Conservation (phyloP, 1,139 yeast genomes). For the Zygoascus meyerae region DNA sequence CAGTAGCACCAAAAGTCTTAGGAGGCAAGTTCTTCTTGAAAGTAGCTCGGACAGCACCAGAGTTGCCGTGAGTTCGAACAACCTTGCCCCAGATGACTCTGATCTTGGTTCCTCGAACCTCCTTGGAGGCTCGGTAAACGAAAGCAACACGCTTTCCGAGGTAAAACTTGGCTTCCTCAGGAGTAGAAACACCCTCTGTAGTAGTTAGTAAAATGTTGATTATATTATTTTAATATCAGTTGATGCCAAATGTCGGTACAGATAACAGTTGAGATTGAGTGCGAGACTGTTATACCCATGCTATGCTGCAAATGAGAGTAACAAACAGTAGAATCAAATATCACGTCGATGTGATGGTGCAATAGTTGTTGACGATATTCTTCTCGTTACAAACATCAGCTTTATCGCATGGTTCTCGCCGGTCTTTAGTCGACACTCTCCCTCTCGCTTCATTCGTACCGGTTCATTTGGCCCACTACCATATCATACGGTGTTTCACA, state of each 20-base stretch:
- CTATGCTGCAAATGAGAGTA: too few species aligned
- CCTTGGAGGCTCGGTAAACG: slow-evolving; percentile 98
- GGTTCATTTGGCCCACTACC: not conserved
- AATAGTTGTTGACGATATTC: too few species aligned
- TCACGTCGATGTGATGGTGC: too few species aligned
- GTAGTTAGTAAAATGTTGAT: slow-evolving; percentile 10
- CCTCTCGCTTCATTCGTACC: not conserved
- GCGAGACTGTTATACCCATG: too few species aligned
- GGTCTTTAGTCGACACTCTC: not conserved
- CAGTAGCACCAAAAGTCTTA: slow-evolving; percentile 99
- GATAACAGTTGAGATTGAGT: too few species aligned
- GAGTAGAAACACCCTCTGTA: slow-evolving; percentile 72
- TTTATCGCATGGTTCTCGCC: too few species aligned
- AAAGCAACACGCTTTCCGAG: slow-evolving; percentile 99
- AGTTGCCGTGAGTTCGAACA: slow-evolving; percentile 98
- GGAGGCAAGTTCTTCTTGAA: slow-evolving; percentile 99
- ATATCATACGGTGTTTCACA: slow-evolving; percentile 9
- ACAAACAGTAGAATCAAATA: too few species aligned
- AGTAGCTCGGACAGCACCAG: slow-evolving; percentile 97
- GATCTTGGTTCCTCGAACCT: slow-evolving; percentile 96
- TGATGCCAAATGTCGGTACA: too few species aligned
- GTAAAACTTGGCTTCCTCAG: slow-evolving; percentile 97
- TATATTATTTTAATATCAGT: too few species aligned
- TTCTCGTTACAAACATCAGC: too few species aligned
- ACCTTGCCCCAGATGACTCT: slow-evolving; percentile 97